A percentile compares a stretch with the other conserved stretches of the same genome.
phyloP scores from a whole-genome alignment of 345 rosid genomes.

The Eucalyptus decipiens region DNA sequence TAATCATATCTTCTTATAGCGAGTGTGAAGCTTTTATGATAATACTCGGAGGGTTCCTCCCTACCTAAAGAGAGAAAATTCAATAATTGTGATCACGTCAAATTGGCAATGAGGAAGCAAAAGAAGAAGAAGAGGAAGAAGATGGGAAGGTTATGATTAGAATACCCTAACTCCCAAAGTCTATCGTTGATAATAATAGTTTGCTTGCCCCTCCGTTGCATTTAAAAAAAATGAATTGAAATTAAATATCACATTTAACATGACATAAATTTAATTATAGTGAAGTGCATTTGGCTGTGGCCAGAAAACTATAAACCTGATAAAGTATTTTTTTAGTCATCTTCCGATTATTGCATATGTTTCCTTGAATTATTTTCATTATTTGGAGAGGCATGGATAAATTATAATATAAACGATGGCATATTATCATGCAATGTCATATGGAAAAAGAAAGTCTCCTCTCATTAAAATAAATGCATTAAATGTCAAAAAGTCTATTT shows the following conservation, averaged over 20 bases:
- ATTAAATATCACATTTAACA: background rate
- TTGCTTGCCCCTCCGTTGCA: background rate
- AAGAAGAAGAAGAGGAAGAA: background rate
- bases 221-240: background rate
- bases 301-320: background rate
- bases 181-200: background rate
- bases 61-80: too few relatives aligned
- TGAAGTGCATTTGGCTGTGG: background rate
- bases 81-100: background rate
- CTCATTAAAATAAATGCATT: background rate
- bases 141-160: background rate
- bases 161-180: background rate
- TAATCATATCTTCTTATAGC: background rate
- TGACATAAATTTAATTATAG: background rate
- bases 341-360: background rate
- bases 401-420: background rate
- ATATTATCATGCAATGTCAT: background rate
- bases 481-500: background rate
- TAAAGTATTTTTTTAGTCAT: background rate
- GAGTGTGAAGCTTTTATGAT: background rate
- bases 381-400: background rate
- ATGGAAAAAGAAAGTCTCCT: background rate
- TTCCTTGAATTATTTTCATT: background rate
- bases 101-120: background rate
- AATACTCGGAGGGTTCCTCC: background rate